Evolutionary conservation across 176 grass and related monocot genomes (phyloP).

Genomic region (Elaeis guineensis): DNA sequence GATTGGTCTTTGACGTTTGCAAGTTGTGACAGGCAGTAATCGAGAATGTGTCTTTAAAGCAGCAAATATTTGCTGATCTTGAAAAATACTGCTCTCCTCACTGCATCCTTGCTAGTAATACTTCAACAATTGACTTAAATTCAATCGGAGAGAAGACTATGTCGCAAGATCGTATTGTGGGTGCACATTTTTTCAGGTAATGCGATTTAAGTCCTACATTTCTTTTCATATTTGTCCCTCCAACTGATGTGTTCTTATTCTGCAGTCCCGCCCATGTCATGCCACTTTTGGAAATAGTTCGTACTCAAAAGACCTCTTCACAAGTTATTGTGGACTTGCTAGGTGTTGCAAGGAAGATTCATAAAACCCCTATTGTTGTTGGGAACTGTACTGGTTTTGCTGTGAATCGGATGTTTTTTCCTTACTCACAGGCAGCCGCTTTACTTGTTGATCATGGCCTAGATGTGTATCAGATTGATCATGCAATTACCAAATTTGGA

Average conservation of each 20-base stretch:
- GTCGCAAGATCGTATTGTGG: constrained; percentile 69
- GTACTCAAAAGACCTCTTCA: constrained; percentile 55
- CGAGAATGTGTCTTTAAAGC: constrained; percentile 85
- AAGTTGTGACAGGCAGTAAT: constrained; percentile 54
- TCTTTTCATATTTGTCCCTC: neutral
- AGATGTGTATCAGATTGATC: constrained; percentile 87
- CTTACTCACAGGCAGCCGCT: constrained; percentile 73
- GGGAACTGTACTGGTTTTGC: constrained; percentile 85
- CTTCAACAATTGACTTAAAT: constrained; percentile 90
- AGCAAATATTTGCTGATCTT: constrained; percentile 80
- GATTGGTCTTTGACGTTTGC: too few species aligned
- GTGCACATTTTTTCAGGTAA: constrained; percentile 98
- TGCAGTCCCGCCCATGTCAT: constrained; percentile 79
- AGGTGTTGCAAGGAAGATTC: constrained; percentile 78
- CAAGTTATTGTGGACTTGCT: constrained; percentile 84
- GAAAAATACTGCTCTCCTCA: constrained; percentile 70
- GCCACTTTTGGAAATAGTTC: constrained; percentile 91
- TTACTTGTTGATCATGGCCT: constrained; percentile 68
- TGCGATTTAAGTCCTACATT: neutral
- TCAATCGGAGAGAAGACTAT: constrained; percentile 78
- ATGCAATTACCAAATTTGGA: constrained; percentile 78
- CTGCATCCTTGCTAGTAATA: constrained; percentile 86
- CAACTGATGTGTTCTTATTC: constrained; percentile 21
- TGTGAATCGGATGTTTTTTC: constrained; percentile 97
- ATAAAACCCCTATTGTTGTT: constrained; percentile 80